These are phyloP conservation scores for Zygosaccharomyces gambellarensis DNA, from an alignment of 805 yeast species.

Conservation along the genomic window DNA sequence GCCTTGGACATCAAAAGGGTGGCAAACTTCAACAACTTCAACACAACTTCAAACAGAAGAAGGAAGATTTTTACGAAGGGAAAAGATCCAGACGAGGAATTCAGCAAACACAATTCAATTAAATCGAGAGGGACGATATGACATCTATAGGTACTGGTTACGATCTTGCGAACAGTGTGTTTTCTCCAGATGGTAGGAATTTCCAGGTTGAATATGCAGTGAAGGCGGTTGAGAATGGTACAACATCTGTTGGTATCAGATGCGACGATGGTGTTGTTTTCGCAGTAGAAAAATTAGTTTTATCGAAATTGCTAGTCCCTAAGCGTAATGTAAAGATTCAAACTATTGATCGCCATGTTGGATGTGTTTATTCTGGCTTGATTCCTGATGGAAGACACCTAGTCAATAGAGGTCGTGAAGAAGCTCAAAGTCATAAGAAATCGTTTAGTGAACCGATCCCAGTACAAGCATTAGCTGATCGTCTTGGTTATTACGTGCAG, in stretches of 20 bases:
- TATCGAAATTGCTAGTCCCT: constrained; percentile 84
- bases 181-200: constrained; percentile 81
- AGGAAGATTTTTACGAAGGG: background rate
- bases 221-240: constrained; percentile 96
- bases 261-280: constrained; percentile 92
- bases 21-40: constrained; percentile 12
- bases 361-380: constrained; percentile 91
- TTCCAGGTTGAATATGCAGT: constrained; percentile 98
- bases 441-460: constrained; percentile 73
- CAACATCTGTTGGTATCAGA: constrained; percentile 89
- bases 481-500: constrained; percentile 87
- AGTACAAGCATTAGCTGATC: constrained; percentile 75
- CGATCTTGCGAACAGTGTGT: constrained; percentile 95
- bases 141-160: constrained; percentile 98
- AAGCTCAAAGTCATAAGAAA: constrained; percentile 72
- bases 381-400: constrained; percentile 96
- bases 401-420: constrained; percentile 88
- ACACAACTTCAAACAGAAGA: background rate
- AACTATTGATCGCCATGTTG: constrained; percentile 88
- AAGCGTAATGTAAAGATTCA: constrained; percentile 87
- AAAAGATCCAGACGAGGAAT: background rate
- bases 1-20: constrained; percentile 12
- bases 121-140: constrained; percentile 29
- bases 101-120: background rate
- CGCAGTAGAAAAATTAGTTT: constrained; percentile 90